These are phyloP conservation scores for Tribonema minus DNA, from an alignment of 108 stramenopile species.

Conservation along the genomic window DNA sequence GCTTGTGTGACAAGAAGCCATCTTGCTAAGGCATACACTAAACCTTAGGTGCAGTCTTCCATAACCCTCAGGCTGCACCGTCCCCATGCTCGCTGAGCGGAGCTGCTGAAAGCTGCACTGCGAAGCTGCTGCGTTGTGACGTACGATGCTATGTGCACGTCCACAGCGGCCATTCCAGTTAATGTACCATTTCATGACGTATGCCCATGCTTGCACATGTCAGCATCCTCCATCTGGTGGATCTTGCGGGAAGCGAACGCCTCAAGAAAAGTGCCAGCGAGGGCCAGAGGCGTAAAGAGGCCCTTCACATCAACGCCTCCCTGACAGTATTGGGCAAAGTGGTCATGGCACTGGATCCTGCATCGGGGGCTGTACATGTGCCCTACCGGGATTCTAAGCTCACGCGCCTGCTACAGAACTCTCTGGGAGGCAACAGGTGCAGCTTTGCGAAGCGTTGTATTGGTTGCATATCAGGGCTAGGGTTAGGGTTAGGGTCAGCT, in stretches of 20 bases:
- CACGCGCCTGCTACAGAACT: slow-evolving; percentile 95
- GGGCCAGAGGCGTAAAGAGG: slow-evolving; percentile 54
- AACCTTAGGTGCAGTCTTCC: neutral
- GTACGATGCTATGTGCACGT: slow-evolving; percentile 66
- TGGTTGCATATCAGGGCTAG: no score
- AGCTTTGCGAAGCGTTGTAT: no score
- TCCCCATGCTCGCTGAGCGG: slow-evolving; percentile 71
- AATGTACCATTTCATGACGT: no score
- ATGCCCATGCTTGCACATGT: no score
- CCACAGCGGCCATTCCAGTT: slow-evolving; percentile 15
- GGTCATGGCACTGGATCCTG: slow-evolving; percentile 55
- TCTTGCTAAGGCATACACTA: no score
- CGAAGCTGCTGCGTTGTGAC: slow-evolving; percentile 49
- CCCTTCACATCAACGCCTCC: slow-evolving; percentile 61
- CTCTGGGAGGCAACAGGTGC: slow-evolving; percentile 91
- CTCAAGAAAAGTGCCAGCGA: slow-evolving; percentile 67
- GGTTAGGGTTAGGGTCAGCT: no score
- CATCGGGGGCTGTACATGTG: slow-evolving; percentile 72
- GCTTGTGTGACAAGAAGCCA: no score
- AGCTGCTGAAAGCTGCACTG: slow-evolving; percentile 47
- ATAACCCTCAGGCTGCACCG: slow-evolving; percentile 67
- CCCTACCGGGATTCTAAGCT: slow-evolving; percentile 98
- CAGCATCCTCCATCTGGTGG: slow-evolving; percentile 48
- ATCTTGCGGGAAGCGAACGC: slow-evolving; percentile 52
- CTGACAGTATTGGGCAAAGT: slow-evolving; percentile 63